phyloP scores from a whole-genome alignment of 768 basidiomycete genomes.

The Phylloporus scabripes region DNA sequence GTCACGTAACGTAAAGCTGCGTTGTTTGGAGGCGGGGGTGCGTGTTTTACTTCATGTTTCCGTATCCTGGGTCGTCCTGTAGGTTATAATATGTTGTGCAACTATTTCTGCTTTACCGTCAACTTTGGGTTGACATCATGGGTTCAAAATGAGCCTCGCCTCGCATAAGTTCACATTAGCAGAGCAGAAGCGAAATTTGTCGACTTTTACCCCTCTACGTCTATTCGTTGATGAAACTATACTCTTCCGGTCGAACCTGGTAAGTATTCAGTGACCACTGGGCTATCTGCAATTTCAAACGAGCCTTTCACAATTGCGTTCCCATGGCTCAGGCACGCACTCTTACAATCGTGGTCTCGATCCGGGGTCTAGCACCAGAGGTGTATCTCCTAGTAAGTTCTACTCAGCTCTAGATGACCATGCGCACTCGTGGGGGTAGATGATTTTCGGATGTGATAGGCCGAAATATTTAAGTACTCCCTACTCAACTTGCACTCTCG shows the following conservation, averaged over 20 bases:
- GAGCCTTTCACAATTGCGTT: too few species aligned
- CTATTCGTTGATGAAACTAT: too few species aligned
- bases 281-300: too few species aligned
- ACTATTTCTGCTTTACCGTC: neutral
- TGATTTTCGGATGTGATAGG: neutral
- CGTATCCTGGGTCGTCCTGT: constrained; percentile 7
- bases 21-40: neutral
- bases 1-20: neutral
- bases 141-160: too few species aligned
- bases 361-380: neutral
- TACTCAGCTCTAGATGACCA: neutral
- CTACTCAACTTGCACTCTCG: too few species aligned
- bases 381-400: neutral
- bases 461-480: too few species aligned
- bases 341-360: neutral
- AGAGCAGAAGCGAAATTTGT: neutral
- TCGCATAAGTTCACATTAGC: neutral
- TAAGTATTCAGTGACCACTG: too few species aligned
- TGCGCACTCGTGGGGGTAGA: neutral
- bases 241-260: too few species aligned
- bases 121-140: neutral
- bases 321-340: neutral
- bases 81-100: constrained; percentile 11
- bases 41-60: neutral
- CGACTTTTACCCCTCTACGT: too few species aligned